Conservation (phyloP, 805 yeast species). For the Starmerella sp. region DNA sequence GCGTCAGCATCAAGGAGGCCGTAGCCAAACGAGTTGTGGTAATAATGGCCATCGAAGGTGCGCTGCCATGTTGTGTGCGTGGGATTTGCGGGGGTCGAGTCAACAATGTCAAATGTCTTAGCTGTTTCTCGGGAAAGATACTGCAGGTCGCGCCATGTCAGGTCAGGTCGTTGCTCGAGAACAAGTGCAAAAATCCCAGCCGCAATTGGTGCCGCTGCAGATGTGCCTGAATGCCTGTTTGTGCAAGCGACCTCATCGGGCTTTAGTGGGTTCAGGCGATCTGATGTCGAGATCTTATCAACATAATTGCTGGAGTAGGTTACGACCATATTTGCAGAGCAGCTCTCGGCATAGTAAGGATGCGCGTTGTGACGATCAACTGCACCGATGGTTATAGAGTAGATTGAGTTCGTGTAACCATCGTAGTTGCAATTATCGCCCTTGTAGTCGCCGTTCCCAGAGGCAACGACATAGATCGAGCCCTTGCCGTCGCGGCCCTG, state of each 20-base stretch:
- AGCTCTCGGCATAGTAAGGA: conserved; percentile 83
- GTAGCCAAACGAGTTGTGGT: conserved; percentile 81
- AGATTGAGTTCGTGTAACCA: conserved; percentile 92
- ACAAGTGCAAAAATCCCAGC: conserved; percentile 89
- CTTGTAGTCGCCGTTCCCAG: conserved; percentile 78
- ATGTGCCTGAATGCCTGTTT: conserved; percentile 81
- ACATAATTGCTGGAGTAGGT: conserved; percentile 88
- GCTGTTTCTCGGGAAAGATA: conserved; percentile 66
- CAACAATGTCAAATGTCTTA: conserved; percentile 45
- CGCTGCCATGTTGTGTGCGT: conserved; percentile 51
- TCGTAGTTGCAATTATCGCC: conserved; percentile 93
- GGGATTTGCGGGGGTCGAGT: neutral
- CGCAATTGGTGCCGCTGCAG: conserved; percentile 97
- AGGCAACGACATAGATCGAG: conserved; percentile 84
- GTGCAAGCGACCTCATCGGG: conserved; percentile 41
- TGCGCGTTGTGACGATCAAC: conserved; percentile 77
- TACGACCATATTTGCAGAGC: conserved; percentile 88
- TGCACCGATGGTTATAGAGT: conserved; percentile 90
- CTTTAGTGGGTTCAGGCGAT: conserved; percentile 12
- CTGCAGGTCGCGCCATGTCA: conserved; percentile 95
- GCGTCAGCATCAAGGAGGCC: conserved; percentile 79
- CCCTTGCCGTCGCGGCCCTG: conserved; percentile 78
- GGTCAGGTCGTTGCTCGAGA: conserved; percentile 67
- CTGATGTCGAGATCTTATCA: conserved; percentile 77
- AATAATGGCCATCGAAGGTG: conserved; percentile 54